Evolutionary conservation across 1,139 yeast species (phyloP).

Genomic region (Diutina scorzettiae): DNA sequence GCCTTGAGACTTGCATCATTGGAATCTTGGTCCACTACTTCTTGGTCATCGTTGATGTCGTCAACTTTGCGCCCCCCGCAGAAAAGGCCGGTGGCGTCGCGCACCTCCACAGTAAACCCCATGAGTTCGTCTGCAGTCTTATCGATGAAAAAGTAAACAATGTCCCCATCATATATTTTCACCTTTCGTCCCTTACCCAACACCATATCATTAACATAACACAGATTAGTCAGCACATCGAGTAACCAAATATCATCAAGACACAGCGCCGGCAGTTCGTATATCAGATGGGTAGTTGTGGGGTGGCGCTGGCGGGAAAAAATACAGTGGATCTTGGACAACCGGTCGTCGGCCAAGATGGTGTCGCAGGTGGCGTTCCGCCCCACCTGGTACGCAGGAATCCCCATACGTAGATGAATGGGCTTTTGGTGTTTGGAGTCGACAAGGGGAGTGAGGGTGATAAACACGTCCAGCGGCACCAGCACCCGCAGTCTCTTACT

Average conservation of each 20-base stretch:
- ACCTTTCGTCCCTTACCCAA: conserved; percentile 55
- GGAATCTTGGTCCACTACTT: background rate
- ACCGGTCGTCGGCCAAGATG: conserved; percentile 54
- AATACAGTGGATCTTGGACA: conserved; percentile 77
- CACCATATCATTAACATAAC: conserved; percentile 49
- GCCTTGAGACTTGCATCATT: background rate
- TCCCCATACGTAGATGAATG: conserved; percentile 50
- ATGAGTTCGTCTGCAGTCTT: conserved; percentile 35
- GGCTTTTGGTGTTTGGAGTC: conserved; percentile 23
- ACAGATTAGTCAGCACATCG: conserved; percentile 72
- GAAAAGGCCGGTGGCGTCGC: conserved; percentile 49
- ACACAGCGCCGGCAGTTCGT: conserved; percentile 57
- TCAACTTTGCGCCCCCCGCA: conserved; percentile 19
- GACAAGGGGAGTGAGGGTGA: conserved; percentile 20
- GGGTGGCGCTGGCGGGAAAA: conserved; percentile 51
- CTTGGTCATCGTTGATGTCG: conserved; percentile 2
- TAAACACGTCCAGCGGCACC: conserved; percentile 18
- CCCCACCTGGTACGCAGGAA: conserved; percentile 53
- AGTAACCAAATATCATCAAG: conserved; percentile 71
- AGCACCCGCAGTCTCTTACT: background rate
- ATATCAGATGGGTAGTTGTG: conserved; percentile 35
- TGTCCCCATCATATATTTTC: conserved; percentile 52
- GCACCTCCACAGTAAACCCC: conserved; percentile 38
- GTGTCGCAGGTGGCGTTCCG: conserved; percentile 49
- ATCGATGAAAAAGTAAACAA: conserved; percentile 54